A percentile compares a stretch with the other conserved stretches of the same genome.
Evolutionary conservation across 148 eudicot species (phyloP).

Genomic region (Vaccinium corymbosum): DNA sequence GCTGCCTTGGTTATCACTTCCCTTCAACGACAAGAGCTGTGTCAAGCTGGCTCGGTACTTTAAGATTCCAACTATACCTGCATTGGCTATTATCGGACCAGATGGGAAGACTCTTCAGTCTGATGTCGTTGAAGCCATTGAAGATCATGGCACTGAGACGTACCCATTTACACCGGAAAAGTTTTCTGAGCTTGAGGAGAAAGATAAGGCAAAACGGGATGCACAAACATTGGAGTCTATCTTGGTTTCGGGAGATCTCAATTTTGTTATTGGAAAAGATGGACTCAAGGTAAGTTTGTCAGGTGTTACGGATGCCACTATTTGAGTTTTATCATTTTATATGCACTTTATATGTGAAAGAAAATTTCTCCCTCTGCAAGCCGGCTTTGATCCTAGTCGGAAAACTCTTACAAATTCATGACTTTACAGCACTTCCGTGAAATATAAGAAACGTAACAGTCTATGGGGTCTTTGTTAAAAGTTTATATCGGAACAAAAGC

Average conservation of each 20-base stretch:
- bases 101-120: constrained; percentile 68
- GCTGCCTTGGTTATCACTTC: constrained; percentile 59
- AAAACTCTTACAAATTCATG: neutral
- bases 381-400: neutral
- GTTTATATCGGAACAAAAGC: too few relatives aligned
- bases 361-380: neutral
- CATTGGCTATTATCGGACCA: constrained; percentile 58
- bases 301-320: neutral
- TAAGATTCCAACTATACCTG: constrained; percentile 48
- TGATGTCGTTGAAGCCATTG: constrained; percentile 52
- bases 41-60: constrained; percentile 54
- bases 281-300: constrained; percentile 50
- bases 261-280: constrained; percentile 57
- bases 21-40: constrained; percentile 48
- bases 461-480: neutral
- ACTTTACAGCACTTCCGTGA: neutral
- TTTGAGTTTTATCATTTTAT: neutral
- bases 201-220: constrained; percentile 44
- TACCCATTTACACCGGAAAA: constrained; percentile 73
- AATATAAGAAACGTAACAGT: neutral
- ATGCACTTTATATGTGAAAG: neutral
- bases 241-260: constrained; percentile 46
- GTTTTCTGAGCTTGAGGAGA: constrained; percentile 59
- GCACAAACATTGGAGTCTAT: constrained; percentile 50
- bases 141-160: constrained; percentile 50